phyloP scores from a whole-genome alignment of 768 basidiomycete species.

The Paxillus ammoniavirescens region DNA sequence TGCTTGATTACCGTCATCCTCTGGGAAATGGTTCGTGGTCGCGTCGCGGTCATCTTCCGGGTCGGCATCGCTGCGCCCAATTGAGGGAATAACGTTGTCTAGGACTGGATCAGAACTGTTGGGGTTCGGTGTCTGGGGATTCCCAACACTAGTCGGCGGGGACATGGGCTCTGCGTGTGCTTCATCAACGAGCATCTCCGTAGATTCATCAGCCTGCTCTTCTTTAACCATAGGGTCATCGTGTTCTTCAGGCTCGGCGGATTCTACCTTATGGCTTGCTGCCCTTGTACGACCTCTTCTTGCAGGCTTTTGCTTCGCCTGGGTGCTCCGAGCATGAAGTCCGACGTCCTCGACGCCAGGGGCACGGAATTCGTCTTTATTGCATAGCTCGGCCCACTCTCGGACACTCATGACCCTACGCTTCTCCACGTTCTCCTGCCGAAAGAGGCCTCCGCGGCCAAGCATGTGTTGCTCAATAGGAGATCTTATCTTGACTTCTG shows the following conservation, averaged over 20 bases:
- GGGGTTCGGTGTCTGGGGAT: constrained; percentile 20
- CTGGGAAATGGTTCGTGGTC: background rate
- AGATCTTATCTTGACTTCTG: constrained; percentile 72
- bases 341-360: constrained; percentile 73
- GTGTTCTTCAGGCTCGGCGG: constrained; percentile 42
- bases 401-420: constrained; percentile 78
- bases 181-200: constrained; percentile 4
- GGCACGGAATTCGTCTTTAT: constrained; percentile 67
- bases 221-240: constrained; percentile 39
- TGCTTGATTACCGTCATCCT: constrained; percentile 25
- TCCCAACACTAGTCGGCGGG: constrained; percentile 25
- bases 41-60: constrained; percentile 16
- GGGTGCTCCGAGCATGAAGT: constrained; percentile 42
- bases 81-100: background rate
- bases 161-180: constrained; percentile 20
- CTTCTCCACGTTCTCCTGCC: constrained; percentile 90
- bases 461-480: constrained; percentile 95
- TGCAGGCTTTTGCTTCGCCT: constrained; percentile 33
- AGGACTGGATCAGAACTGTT: constrained; percentile 7
- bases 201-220: constrained; percentile 33
- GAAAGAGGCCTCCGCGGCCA: constrained; percentile 82
- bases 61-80: constrained; percentile 10
- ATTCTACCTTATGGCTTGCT: constrained; percentile 36
- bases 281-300: constrained; percentile 46
- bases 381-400: constrained; percentile 82